Evolutionary conservation across 306 rosid genomes (phyloP), one percentile per base, ranked within the genome.

Genomic region (Medicago ruthenica): DNA sequence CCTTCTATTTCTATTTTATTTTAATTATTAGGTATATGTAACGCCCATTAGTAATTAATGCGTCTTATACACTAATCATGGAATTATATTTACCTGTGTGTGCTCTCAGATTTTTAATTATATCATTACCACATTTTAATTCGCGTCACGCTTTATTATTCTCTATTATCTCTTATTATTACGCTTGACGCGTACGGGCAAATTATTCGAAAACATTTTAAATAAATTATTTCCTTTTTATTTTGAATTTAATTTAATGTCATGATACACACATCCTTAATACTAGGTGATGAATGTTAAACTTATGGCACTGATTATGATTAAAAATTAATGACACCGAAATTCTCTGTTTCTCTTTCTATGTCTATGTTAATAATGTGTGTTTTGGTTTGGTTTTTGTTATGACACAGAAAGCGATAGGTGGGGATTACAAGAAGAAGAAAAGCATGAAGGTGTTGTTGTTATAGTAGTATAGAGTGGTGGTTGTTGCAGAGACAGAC

Each of bases 11-110:
- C n/a, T n/a, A n/a, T n/a, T n/a, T n/a, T n/a, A n/a, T n/a, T n/a
- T n/a, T n/a, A n/a, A n/a, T 34, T 34, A 4, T 40, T 7, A 39
- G 2, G 3, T 55, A 2, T 22, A 21, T 57, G 7, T 24, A 53
- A 18, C 11, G 2, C 67, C 73, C 87, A 88, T 85, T 65, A 90
- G 86, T 41, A 18, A 17, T 66, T 74, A 87, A 83, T 86, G 80
- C 83, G 21, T 13, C 50, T 72, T 75, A 80, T 71, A 67, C 27
- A 73, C 39, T 12, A 48, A 41, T 62, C 83, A 77, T 68, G 44
- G 76, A 78, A 73, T 84, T 72, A 77, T 8, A 63, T 77, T 84
- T 81, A 75, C 64, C 80, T 81, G 72, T 62, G 31, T 27, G 76
- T 58, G 44, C 17, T 18, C 4, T 17, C 37, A 34, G 9, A 15